A percentile compares a stretch with the other conserved stretches of the same genome.
Evolutionary conservation across 441 rosid species (phyloP).

Genomic region (Adansonia madagascariensis): DNA sequence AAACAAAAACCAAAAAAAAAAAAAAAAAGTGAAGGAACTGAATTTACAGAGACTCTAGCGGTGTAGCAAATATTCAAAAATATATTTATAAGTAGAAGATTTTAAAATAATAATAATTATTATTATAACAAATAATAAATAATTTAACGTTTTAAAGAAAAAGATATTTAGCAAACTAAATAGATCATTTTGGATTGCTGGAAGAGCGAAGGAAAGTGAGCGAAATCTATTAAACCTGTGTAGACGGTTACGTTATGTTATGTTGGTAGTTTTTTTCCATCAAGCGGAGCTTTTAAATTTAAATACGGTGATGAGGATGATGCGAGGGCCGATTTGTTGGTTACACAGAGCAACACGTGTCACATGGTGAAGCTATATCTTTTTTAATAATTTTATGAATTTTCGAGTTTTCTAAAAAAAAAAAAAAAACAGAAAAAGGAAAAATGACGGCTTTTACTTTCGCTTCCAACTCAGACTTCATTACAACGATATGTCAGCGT

Average conservation of each 20-base stretch:
- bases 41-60: background rate
- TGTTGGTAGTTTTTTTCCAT: background rate
- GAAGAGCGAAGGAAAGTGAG: background rate
- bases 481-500: too few relatives aligned
- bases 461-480: too few relatives aligned
- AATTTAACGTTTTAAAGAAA: background rate
- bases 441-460: too few relatives aligned
- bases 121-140: background rate
- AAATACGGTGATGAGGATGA: background rate
- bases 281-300: slow-evolving; percentile 7
- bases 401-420: background rate
- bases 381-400: background rate
- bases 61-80: background rate
- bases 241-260: background rate
- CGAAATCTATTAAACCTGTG: background rate
- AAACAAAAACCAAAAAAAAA: too few relatives aligned
- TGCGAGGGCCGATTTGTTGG: background rate
- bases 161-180: background rate
- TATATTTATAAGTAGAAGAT: background rate
- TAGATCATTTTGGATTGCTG: background rate
- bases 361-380: background rate
- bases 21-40: too few relatives aligned
- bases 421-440: too few relatives aligned
- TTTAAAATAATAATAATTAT: background rate
- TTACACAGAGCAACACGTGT: slow-evolving; percentile 9